phyloP scores from a whole-genome alignment of 2,329 filamentous ascomycete species.

The Metarhizium sp. region DNA sequence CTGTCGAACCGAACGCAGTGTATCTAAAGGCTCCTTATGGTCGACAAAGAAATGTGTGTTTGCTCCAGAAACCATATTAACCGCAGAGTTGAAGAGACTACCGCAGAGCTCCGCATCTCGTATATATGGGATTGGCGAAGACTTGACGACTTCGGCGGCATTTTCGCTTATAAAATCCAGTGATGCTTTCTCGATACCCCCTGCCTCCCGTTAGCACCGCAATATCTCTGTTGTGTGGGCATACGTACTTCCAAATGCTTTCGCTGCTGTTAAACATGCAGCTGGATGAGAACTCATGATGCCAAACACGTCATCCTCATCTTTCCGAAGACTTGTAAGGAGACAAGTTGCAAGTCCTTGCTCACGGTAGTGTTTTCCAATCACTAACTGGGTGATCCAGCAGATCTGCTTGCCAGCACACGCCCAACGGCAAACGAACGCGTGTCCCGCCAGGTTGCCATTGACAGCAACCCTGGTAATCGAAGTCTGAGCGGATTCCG shows the following conservation, averaged over 20 bases:
- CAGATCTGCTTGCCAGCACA: conserved; percentile 17
- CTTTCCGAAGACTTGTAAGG: background rate
- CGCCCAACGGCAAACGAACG: background rate
- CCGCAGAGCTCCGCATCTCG: background rate
- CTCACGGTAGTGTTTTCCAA: conserved; percentile 23
- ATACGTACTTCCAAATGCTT: conserved; percentile 17
- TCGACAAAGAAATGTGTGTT: background rate
- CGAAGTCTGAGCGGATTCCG: conserved; percentile 4
- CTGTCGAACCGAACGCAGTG: background rate
- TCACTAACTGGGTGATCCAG: conserved; percentile 32
- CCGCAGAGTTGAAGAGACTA: background rate
- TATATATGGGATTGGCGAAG: background rate
- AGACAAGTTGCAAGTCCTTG: conserved; percentile 20
- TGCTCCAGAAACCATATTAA: background rate
- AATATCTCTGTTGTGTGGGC: too few relatives aligned
- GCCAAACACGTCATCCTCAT: conserved; percentile 21
- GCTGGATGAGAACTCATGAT: conserved; percentile 30
- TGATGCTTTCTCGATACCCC: background rate
- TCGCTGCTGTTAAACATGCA: conserved; percentile 21
- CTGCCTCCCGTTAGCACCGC: too few relatives aligned
- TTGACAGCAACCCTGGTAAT: conserved; percentile 23
- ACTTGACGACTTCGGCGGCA: background rate
- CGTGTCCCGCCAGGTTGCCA: background rate
- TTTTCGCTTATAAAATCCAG: background rate
- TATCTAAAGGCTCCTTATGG: background rate